Percentiles rank a stretch among this genome's conserved stretches.
Evolutionary conservation across 164 flowering plant species (phyloP).

Genomic region (Sedum album): DNA sequence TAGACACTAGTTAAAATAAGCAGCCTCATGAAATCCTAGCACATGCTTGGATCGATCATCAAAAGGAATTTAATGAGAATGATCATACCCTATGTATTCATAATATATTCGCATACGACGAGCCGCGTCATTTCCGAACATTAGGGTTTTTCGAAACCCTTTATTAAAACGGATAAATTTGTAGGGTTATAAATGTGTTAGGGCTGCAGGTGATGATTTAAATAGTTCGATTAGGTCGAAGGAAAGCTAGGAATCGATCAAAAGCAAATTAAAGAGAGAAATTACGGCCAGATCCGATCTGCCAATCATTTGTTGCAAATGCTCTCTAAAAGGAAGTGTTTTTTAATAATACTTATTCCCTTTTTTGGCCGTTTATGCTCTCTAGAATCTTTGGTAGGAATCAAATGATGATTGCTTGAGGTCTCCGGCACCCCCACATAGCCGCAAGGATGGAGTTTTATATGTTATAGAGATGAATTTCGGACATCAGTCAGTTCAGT

Average conservation of each 20-base stretch:
- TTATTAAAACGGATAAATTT: not conserved
- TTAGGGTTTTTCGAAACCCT: not conserved
- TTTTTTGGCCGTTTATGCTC: constrained; percentile 1
- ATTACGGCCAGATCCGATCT: not conserved
- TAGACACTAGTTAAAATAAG: not conserved
- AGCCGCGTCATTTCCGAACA: constrained; percentile 4
- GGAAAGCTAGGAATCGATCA: not conserved
- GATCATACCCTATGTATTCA: not conserved
- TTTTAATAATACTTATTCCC: not conserved
- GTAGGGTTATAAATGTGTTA: not conserved
- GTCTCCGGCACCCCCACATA: not conserved
- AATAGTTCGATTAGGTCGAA: not conserved
- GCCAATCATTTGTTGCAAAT: constrained; percentile 5
- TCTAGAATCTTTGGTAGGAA: not conserved
- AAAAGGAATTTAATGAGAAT: not conserved
- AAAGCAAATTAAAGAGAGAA: not conserved
- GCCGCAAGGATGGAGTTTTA: constrained; percentile 1
- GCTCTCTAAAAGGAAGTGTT: not conserved
- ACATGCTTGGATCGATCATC: constrained; percentile 6
- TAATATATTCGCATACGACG: not conserved
- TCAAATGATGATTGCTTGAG: constrained; percentile 7
- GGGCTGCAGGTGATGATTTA: not conserved
- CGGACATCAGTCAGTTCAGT: not conserved
- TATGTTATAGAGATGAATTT: not conserved
- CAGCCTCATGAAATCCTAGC: constrained; percentile 1